phyloP scores from a whole-genome alignment of 257 asterid genomes.

The Solanum virginianum region DNA sequence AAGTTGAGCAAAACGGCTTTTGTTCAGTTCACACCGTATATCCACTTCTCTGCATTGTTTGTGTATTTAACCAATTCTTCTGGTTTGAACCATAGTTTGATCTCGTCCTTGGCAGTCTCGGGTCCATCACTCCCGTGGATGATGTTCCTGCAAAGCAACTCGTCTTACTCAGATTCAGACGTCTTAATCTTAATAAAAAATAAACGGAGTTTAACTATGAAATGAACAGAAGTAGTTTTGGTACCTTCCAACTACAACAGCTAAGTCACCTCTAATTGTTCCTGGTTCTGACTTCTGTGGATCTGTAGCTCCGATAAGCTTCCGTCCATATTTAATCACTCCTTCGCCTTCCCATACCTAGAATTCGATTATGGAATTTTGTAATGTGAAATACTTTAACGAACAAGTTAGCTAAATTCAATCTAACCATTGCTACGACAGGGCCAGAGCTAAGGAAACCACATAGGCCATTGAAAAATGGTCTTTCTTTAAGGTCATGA shows the following conservation, averaged over 20 bases:
- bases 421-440: slow-evolving; percentile 88
- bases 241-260: slow-evolving; percentile 88
- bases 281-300: slow-evolving; percentile 99
- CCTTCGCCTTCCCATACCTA: slow-evolving; percentile 99
- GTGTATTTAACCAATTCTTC: slow-evolving; percentile 80
- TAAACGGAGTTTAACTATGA: neutral
- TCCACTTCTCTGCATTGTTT: slow-evolving; percentile 81
- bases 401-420: neutral
- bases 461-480: slow-evolving; percentile 83
- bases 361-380: neutral
- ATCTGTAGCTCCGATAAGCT: slow-evolving; percentile 96
- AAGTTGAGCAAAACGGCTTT: neutral
- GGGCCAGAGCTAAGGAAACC: slow-evolving; percentile 99
- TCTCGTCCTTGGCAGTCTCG: slow-evolving; percentile 97
- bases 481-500: slow-evolving; percentile 88
- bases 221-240: neutral
- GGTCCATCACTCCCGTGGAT: slow-evolving; percentile 99
- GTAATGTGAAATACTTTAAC: neutral
- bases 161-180: neutral
- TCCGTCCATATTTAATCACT: slow-evolving; percentile 85
- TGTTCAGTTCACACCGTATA: slow-evolving; percentile 59
- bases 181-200: neutral
- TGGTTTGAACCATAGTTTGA: slow-evolving; percentile 87
- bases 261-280: slow-evolving; percentile 95
- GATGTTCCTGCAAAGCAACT: slow-evolving; percentile 47